Conservation (phyloP, 495 filamentous ascomycete species). For the Penicillium pulvis region DNA sequence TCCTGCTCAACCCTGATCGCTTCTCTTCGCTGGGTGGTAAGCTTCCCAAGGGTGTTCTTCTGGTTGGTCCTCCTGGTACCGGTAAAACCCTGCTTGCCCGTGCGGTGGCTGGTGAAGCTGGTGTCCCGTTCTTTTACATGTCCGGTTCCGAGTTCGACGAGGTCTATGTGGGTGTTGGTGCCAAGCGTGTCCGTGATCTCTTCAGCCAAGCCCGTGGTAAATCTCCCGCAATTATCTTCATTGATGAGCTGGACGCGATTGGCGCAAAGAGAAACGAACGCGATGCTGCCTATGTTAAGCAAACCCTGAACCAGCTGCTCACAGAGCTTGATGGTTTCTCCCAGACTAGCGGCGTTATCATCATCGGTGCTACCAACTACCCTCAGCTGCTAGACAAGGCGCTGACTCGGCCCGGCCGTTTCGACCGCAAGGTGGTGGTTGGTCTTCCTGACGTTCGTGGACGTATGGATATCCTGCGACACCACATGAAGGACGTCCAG, state of each 20-base stretch:
- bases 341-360: conserved; percentile 89
- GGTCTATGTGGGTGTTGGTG: conserved; percentile 96
- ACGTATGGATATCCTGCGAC: conserved; percentile 84
- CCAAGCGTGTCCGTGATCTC: conserved; percentile 96
- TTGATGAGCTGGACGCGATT: conserved; percentile 96
- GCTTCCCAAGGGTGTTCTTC: conserved; percentile 91
- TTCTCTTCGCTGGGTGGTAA: conserved; percentile 94
- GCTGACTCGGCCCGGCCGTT: conserved; percentile 89
- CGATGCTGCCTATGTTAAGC: conserved; percentile 94
- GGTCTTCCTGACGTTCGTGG: conserved; percentile 94
- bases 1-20: conserved; percentile 85
- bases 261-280: conserved; percentile 90
- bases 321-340: conserved; percentile 99
- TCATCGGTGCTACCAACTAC: conserved; percentile 95
- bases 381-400: conserved; percentile 93
- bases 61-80: conserved; percentile 94
- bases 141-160: conserved; percentile 98
- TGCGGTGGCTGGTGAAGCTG: conserved; percentile 94
- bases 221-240: conserved; percentile 95
- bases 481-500: conserved; percentile 88
- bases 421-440: conserved; percentile 88
- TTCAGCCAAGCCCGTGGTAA: conserved; percentile 86
- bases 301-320: conserved; percentile 94
- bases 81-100: conserved; percentile 97
- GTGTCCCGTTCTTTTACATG: conserved; percentile 99